These are phyloP conservation scores for Venturia pyrina DNA, from an alignment of 2,329 filamentous ascomycete genomes.

Conservation along the genomic window DNA sequence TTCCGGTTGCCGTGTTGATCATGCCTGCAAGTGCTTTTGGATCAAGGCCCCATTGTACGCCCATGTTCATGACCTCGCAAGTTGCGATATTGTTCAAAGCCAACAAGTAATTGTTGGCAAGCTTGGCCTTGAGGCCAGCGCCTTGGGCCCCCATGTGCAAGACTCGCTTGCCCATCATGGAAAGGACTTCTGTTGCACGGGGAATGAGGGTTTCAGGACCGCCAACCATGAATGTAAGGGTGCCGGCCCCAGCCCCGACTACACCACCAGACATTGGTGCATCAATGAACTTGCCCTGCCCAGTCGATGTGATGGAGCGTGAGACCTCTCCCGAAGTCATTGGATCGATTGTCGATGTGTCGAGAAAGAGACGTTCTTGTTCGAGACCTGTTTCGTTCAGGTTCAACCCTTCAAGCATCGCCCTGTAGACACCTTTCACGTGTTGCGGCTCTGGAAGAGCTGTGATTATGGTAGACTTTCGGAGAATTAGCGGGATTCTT, in stretches of 20 bases:
- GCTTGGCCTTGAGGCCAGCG: constrained; percentile 78
- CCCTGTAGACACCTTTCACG: constrained; percentile 70
- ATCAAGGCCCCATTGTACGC: constrained; percentile 52
- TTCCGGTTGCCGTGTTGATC: constrained; percentile 89
- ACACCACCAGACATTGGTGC: constrained; percentile 96
- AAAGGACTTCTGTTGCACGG: constrained; percentile 57
- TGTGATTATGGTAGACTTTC: constrained; percentile 74
- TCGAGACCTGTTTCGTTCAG: constrained; percentile 39
- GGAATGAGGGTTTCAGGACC: constrained; percentile 50
- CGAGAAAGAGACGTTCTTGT: constrained; percentile 72
- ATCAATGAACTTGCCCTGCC: constrained; percentile 74
- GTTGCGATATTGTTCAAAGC: constrained; percentile 81
- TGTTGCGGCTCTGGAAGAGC: constrained; percentile 83
- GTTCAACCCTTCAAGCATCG: constrained; percentile 55
- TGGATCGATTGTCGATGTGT: constrained; percentile 94
- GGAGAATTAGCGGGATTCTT: constrained; percentile 10
- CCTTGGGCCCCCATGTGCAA: constrained; percentile 80
- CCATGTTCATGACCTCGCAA: constrained; percentile 57
- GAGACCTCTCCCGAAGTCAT: constrained; percentile 72
- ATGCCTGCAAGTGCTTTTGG: constrained; percentile 64
- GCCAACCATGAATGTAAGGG: constrained; percentile 93
- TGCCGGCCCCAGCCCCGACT: constrained; percentile 77
- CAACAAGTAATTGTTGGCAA: constrained; percentile 95
- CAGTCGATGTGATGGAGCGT: constrained; percentile 53
- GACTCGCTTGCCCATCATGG: constrained; percentile 76